Conservation (phyloP, 2,329 filamentous ascomycete genomes). For the Sarocladiaceae sp. region DNA sequence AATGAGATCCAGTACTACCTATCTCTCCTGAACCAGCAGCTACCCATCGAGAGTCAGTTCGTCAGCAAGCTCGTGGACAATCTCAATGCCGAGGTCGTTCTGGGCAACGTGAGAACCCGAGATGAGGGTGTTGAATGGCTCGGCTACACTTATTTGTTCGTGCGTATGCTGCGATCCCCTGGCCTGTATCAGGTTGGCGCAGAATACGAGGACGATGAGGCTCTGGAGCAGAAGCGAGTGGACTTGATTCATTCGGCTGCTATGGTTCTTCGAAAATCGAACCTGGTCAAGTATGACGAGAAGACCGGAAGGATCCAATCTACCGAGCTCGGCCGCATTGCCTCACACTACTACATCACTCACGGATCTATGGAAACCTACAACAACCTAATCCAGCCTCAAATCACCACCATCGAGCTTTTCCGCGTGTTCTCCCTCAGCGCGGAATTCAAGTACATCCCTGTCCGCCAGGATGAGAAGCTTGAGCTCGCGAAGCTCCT, state of each 20-base stretch:
- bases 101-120: constrained; percentile 84
- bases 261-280: constrained; percentile 76
- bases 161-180: constrained; percentile 93
- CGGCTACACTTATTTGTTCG: constrained; percentile 95
- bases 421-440: constrained; percentile 96
- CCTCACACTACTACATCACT: constrained; percentile 98
- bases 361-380: constrained; percentile 96
- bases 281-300: constrained; percentile 90
- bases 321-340: constrained; percentile 90
- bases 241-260: constrained; percentile 94
- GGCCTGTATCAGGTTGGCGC: constrained; percentile 92
- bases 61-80: constrained; percentile 92
- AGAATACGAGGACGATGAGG: constrained; percentile 89
- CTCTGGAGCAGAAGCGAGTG: constrained; percentile 93
- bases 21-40: constrained; percentile 90
- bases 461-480: constrained; percentile 95
- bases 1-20: constrained; percentile 95
- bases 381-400: constrained; percentile 89
- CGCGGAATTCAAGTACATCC: constrained; percentile 98
- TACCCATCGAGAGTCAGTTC: constrained; percentile 96
- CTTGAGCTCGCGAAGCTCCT: constrained; percentile 89
- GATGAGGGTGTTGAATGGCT: constrained; percentile 99
- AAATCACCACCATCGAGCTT: constrained; percentile 87
- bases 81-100: constrained; percentile 89
- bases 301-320: constrained; percentile 82